Base-by-base conservation (phyloP, 1,284 basidiomycete genomes). In the Apiotrichum domesticum region DNA sequence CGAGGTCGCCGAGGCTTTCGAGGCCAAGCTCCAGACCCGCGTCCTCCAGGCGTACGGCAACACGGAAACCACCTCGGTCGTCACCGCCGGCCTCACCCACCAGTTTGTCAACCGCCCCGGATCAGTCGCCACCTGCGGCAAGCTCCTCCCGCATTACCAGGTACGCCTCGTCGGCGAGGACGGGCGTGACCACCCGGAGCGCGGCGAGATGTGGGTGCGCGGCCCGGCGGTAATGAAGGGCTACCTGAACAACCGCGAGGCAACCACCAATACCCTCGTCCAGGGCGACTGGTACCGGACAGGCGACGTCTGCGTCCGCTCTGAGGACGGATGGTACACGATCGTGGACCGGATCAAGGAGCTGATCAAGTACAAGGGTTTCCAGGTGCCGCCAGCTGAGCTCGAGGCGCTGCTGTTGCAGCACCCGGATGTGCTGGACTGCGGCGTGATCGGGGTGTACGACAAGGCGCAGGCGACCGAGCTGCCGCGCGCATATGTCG, bases 151-250 rank as follows among this genome's bases (percentile, higher is more conserved):
- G 0, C 88, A 88, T 62, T 80, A 92, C 35, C 83, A 91, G 70
- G 84, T 85, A 0, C 81, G 88, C 7, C 73, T 97, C 7, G 84
- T 95, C 6, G 63, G 69, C 49, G 55, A 62, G 2, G 65, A 71
- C 7, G 65, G 67, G n/a, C 69, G 67, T 47, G 66, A 71, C 11
- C 78, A 77, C 5, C 81, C 80, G 13, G 76, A 84, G 60, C 75
- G 82, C 0, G 91, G 92, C 4, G 91, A 95, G 72, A 67, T 95
- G 10, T 90, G 88, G 86, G 62, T 91, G 4, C 80, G 84, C 52
- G 89, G 89, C 0, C 86, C 87, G 0, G 84, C 79, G 3, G 79
- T 92, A 51, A 91, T 91, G 88, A 90, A 88, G 83, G 79, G 79
- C 8, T 81, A 82, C 65, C 74, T 78, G 59, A 85, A 85, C 67